These are phyloP conservation scores for Thelonectria discophora DNA, from an alignment of 2,329 filamentous ascomycete species.

Conservation along the genomic window DNA sequence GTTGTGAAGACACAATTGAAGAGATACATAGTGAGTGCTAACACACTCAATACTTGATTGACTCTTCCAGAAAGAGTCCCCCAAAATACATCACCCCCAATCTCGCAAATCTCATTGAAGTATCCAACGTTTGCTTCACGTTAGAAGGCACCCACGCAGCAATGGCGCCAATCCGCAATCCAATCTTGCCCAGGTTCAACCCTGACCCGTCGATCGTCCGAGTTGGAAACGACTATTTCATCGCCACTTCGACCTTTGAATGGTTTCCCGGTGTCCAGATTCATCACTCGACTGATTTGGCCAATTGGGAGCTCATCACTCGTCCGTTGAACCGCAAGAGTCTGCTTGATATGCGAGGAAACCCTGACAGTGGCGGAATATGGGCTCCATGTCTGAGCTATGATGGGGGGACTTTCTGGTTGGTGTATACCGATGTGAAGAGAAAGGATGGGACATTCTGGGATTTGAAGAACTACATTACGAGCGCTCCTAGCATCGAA, in stretches of 20 bases:
- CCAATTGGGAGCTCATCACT: slow-evolving; percentile 59
- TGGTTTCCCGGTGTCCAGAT: slow-evolving; percentile 66
- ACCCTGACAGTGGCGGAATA: slow-evolving; percentile 68
- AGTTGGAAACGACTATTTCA: slow-evolving; percentile 63
- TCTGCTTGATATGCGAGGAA: slow-evolving; percentile 67
- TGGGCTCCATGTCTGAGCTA: slow-evolving; percentile 72
- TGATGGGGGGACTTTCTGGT: slow-evolving; percentile 67
- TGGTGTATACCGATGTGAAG: slow-evolving; percentile 73
- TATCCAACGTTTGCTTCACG: no score
- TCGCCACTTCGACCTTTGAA: slow-evolving; percentile 65
- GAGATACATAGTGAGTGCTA: no score
- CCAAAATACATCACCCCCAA: background rate
- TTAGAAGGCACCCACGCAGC: background rate
- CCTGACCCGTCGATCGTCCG: slow-evolving; percentile 63
- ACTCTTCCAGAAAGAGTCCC: no score
- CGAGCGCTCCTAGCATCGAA: slow-evolving; percentile 60
- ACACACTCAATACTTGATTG: no score
- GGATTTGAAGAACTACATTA: slow-evolving; percentile 71
- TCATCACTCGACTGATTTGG: slow-evolving; percentile 61
- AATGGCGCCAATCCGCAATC: slow-evolving; percentile 62
- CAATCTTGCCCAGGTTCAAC: slow-evolving; percentile 67
- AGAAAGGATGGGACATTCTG: slow-evolving; percentile 73
- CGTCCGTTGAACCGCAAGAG: slow-evolving; percentile 59
- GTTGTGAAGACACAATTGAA: no score
- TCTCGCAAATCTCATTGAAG: no score